These are phyloP conservation scores for Diaporthe australafricana DNA, from an alignment of 2,329 filamentous ascomycete species.

Conservation along the genomic window DNA sequence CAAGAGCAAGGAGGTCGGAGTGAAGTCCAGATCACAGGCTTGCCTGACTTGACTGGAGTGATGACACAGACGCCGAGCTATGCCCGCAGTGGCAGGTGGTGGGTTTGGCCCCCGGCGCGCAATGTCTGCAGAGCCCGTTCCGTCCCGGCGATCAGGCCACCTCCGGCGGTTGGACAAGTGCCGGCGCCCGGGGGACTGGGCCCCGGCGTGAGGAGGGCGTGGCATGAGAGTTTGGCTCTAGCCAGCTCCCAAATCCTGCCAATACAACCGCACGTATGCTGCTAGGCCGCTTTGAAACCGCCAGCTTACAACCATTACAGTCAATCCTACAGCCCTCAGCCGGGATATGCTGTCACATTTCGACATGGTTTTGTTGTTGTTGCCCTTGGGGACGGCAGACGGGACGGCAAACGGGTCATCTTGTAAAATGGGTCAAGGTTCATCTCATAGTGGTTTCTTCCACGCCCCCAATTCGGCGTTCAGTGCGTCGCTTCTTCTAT, in stretches of 20 bases:
- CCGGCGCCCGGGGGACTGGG: slow-evolving; percentile 1
- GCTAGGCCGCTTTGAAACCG: neutral
- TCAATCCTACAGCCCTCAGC: slow-evolving; percentile 1
- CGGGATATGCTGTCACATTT: neutral
- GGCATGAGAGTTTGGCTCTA: neutral
- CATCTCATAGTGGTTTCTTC: neutral
- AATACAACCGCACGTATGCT: neutral
- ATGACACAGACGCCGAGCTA: neutral
- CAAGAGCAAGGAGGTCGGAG: neutral
- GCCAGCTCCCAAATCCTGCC: neutral
- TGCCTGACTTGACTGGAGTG: no score
- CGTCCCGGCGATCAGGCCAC: neutral
- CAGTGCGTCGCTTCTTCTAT: neutral
- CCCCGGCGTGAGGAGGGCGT: no score
- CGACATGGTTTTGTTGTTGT: neutral
- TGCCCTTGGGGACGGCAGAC: neutral
- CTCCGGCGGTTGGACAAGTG: slow-evolving; percentile 7
- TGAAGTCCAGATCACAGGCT: neutral
- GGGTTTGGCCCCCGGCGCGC: neutral
- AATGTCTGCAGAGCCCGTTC: slow-evolving; percentile 4
- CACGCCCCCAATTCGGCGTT: neutral
- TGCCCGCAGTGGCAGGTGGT: slow-evolving; percentile 1
- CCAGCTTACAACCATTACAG: neutral
- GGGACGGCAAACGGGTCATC: neutral
- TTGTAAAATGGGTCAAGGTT: neutral